A percentile compares a stretch with the other conserved stretches of the same genome.
Conservation (phyloP, 2,329 filamentous ascomycete genomes). For the Fusarium papillatum region DNA sequence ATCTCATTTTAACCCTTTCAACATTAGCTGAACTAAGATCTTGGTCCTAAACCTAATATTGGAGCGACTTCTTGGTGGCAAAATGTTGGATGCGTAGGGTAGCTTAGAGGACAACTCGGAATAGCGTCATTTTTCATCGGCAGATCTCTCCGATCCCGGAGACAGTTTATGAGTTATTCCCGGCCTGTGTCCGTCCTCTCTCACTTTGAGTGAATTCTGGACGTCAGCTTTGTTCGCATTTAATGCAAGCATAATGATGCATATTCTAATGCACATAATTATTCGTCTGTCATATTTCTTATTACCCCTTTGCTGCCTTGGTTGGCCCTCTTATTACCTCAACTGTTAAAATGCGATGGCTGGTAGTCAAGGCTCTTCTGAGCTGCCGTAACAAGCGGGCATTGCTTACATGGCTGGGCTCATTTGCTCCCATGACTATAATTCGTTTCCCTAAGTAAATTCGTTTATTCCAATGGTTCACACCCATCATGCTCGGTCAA, state of each 20-base stretch:
- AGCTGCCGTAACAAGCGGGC: neutral
- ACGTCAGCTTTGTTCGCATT: neutral
- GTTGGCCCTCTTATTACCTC: too few relatives aligned
- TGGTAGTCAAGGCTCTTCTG: neutral
- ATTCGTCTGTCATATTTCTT: neutral
- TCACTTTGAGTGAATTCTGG: neutral
- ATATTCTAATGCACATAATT: neutral
- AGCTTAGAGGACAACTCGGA: neutral
- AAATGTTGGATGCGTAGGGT: neutral
- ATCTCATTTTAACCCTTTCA: neutral
- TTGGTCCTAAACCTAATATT: neutral
- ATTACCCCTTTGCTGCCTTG: neutral
- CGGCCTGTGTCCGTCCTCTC: neutral
- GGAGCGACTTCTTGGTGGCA: neutral
- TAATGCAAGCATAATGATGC: neutral
- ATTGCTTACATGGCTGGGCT: neutral
- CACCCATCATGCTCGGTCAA: constrained; percentile 4
- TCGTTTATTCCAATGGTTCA: neutral
- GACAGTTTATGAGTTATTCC: neutral
- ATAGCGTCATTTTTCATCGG: neutral
- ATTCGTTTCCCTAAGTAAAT: neutral
- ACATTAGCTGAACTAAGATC: neutral
- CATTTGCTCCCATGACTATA: neutral
- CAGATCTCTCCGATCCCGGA: neutral
- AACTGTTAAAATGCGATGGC: neutral